Conservation (phyloP, 2,329 filamentous ascomycete species). For the Microsporum canis region DNA sequence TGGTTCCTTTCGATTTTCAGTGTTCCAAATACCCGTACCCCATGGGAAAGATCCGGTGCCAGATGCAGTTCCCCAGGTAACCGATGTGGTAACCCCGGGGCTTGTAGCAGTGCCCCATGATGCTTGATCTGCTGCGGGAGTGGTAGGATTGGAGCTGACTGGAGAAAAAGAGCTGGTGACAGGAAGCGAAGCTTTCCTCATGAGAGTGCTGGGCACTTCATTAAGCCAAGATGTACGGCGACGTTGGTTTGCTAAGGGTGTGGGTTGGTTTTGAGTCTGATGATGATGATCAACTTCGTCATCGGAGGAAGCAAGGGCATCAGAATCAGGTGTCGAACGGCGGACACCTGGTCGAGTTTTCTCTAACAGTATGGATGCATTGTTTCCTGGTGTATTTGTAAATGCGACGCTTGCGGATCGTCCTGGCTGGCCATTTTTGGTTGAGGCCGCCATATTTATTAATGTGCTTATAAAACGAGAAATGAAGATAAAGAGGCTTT, state of each 20-base stretch:
- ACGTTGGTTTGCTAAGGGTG: slow-evolving; percentile 48
- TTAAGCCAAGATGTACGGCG: slow-evolving; percentile 77
- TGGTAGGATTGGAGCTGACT: slow-evolving; percentile 67
- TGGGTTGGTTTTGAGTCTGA: slow-evolving; percentile 40
- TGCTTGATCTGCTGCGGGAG: slow-evolving; percentile 57
- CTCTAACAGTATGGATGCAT: slow-evolving; percentile 57
- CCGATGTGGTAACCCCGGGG: slow-evolving; percentile 29
- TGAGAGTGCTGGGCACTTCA: slow-evolving; percentile 58
- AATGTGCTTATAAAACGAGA: background rate
- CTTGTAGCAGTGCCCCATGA: slow-evolving; percentile 33
- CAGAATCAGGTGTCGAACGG: slow-evolving; percentile 84
- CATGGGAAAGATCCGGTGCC: slow-evolving; percentile 49
- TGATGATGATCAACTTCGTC: slow-evolving; percentile 64
- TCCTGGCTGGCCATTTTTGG: slow-evolving; percentile 8
- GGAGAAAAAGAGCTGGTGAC: slow-evolving; percentile 64
- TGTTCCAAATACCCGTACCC: slow-evolving; percentile 75
- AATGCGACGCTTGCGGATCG: slow-evolving; percentile 35
- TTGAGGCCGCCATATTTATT: slow-evolving; percentile 10
- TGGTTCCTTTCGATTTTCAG: slow-evolving; percentile 61
- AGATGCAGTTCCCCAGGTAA: slow-evolving; percentile 34
- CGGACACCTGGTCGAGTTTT: slow-evolving; percentile 59
- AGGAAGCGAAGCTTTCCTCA: slow-evolving; percentile 64
- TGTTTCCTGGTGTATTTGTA: slow-evolving; percentile 39
- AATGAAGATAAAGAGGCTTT: background rate
- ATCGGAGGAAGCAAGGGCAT: slow-evolving; percentile 86